phyloP scores from a whole-genome alignment of 1,284 basidiomycete species.

The Malassezia brasiliensis region DNA sequence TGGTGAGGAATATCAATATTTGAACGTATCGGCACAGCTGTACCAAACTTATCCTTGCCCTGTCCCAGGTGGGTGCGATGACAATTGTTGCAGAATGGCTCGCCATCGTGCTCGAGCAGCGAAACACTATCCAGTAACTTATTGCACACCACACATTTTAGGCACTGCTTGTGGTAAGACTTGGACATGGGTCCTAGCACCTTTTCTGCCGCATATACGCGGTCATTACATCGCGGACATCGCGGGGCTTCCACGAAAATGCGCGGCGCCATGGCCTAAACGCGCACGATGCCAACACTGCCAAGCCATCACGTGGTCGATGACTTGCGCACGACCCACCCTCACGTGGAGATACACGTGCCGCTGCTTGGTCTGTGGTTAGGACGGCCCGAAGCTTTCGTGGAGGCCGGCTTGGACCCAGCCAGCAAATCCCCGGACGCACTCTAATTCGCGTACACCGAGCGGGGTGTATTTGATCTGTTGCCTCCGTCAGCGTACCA shows the following conservation, averaged over 20 bases:
- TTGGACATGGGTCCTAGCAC: slow-evolving; percentile 42
- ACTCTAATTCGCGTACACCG: too few species aligned
- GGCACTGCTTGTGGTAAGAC: slow-evolving; percentile 44
- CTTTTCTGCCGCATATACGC: slow-evolving; percentile 45
- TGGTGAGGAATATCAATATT: not conserved
- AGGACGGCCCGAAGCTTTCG: too few species aligned
- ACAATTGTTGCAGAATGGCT: slow-evolving; percentile 46
- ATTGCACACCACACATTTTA: slow-evolving; percentile 43
- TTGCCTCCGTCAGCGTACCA: too few species aligned
- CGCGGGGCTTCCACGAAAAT: slow-evolving; percentile 39
- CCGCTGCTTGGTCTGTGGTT: too few species aligned
- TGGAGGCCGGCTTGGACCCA: too few species aligned
- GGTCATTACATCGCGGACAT: slow-evolving; percentile 41
- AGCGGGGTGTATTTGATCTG: too few species aligned
- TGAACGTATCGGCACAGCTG: slow-evolving; percentile 34
- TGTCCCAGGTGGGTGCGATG: slow-evolving; percentile 42
- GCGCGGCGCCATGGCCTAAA: slow-evolving; percentile 20
- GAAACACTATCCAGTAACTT: slow-evolving; percentile 43
- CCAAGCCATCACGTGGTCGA: not conserved
- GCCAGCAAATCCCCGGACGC: too few species aligned
- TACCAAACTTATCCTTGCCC: slow-evolving; percentile 43
- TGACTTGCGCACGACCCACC: not conserved
- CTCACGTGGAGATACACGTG: slow-evolving; percentile 4
- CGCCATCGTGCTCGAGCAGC: slow-evolving; percentile 43
- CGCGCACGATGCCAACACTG: not conserved